A percentile compares a stretch with the other conserved stretches of the same genome.
Conservation (phyloP, 2,329 filamentous ascomycete species). For the Endoconidiophora laricicola region DNA sequence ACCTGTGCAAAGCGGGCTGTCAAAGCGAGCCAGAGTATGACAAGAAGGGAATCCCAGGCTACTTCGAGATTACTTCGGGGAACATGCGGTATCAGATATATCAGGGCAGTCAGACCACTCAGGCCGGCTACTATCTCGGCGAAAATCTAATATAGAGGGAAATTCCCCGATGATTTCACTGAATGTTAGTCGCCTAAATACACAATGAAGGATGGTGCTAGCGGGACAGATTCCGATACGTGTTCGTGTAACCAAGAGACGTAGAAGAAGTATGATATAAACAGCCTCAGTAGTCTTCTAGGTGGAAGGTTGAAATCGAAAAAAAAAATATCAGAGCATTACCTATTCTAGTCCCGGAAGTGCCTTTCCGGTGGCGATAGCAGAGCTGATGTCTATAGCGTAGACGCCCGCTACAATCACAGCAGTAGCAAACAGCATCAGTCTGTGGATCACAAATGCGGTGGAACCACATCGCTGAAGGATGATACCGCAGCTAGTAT, state of each 20-base stretch:
- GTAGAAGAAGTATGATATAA: neutral
- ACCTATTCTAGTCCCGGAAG: slow-evolving; percentile 10
- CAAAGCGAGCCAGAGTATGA: slow-evolving; percentile 10
- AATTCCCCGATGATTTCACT: too few relatives aligned
- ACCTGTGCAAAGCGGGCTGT: slow-evolving; percentile 7
- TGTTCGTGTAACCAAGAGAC: neutral
- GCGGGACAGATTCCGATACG: too few relatives aligned
- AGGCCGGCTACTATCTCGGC: slow-evolving; percentile 9
- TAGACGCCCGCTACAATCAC: slow-evolving; percentile 10
- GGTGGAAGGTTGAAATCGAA: neutral
- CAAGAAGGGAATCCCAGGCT: slow-evolving; percentile 9
- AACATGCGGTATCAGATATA: slow-evolving; percentile 11
- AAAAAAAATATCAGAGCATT: neutral
- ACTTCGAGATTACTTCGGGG: slow-evolving; percentile 6
- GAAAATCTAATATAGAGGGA: neutral
- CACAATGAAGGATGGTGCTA: too few relatives aligned
- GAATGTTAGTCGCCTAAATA: too few relatives aligned
- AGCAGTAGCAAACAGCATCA: slow-evolving; percentile 9
- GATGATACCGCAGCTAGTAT: too few relatives aligned
- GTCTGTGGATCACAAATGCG: slow-evolving; percentile 6
- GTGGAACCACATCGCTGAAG: slow-evolving; percentile 3
- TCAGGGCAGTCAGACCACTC: slow-evolving; percentile 7
- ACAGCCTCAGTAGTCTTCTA: neutral
- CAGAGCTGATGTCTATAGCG: slow-evolving; percentile 9
- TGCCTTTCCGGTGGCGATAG: neutral